Conservation (phyloP, 805 yeast genomes). For the Suhomyces kilbournensis region DNA sequence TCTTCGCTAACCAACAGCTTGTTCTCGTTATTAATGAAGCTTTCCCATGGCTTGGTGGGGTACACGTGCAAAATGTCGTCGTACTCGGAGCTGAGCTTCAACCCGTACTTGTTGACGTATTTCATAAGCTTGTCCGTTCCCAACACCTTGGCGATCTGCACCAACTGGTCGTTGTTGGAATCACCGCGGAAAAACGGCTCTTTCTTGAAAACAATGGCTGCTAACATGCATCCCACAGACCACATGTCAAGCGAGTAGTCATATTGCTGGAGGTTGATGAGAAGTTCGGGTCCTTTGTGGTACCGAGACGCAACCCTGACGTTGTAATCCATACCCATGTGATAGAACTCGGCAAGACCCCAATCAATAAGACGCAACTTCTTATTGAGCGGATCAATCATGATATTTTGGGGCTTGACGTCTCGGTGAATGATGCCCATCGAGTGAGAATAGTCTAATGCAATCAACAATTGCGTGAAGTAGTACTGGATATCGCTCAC, state of each 20-base stretch:
- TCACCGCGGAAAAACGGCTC: conserved; percentile 93
- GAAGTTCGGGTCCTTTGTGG: conserved; percentile 89
- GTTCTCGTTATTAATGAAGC: conserved; percentile 71
- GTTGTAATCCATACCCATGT: conserved; percentile 83
- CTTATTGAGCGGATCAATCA: conserved; percentile 79
- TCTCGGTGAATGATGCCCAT: conserved; percentile 96
- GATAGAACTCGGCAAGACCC: conserved; percentile 95
- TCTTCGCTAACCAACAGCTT: conserved; percentile 62
- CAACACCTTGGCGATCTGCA: conserved; percentile 81
- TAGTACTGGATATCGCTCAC: conserved; percentile 77
- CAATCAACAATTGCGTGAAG: conserved; percentile 75
- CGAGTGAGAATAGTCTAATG: conserved; percentile 86
- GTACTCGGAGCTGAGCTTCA: conserved; percentile 71
- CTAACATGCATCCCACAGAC: conserved; percentile 93
- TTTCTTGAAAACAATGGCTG: conserved; percentile 83
- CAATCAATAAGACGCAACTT: conserved; percentile 84
- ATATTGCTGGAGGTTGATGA: conserved; percentile 81
- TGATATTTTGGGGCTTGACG: conserved; percentile 92
- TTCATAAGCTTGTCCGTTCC: conserved; percentile 78
- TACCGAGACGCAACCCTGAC: conserved; percentile 92
- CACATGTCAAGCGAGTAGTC: conserved; percentile 91
- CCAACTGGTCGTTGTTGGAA: conserved; percentile 86
- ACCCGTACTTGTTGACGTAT: conserved; percentile 68
- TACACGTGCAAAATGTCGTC: conserved; percentile 66
- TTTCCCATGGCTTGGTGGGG: conserved; percentile 82